Percentiles rank a stretch among this genome's conserved stretches.
Conservation (phyloP, 2,329 filamentous ascomycete genomes). For the Magnaporthiopsis rhizophila region DNA sequence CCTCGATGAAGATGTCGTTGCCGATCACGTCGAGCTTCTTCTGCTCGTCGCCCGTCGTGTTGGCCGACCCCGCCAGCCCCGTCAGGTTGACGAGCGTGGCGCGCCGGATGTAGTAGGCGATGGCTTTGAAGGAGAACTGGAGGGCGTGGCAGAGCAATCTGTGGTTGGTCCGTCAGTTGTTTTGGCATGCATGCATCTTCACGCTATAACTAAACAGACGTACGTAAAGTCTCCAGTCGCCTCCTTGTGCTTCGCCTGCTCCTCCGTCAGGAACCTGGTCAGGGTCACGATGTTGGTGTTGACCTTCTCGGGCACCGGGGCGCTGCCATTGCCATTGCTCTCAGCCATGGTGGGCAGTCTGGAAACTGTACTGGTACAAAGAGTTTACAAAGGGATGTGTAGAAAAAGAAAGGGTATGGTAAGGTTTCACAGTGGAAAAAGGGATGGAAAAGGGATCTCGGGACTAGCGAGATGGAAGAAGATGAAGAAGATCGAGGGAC, state of each 20-base stretch:
- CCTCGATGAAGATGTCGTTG: constrained; percentile 93
- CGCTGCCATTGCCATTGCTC: constrained; percentile 31
- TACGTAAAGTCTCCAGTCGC: constrained; percentile 99
- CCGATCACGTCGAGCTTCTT: constrained; percentile 99
- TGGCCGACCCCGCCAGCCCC: constrained; percentile 88
- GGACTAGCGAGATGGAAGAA: not conserved
- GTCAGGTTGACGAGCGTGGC: constrained; percentile 93
- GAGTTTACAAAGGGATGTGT: not conserved
- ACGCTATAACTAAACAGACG: constrained; percentile 23
- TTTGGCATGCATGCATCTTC: not conserved
- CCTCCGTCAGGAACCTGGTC: constrained; percentile 91
- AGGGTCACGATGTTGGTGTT: constrained; percentile 96
- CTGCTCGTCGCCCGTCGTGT: constrained; percentile 94
- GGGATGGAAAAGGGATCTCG: not conserved
- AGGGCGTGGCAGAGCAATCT: constrained; percentile 95
- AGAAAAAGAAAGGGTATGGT: not conserved
- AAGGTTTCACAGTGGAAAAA: too few relatives aligned
- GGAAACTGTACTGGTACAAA: not conserved
- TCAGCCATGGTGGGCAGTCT: constrained; percentile 16
- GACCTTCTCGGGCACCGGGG: constrained; percentile 63
- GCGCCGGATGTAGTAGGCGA: constrained; percentile 97
- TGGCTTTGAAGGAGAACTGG: constrained; percentile 99
- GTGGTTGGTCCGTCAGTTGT: constrained; percentile 6
- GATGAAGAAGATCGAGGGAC: not conserved
- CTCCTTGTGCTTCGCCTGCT: constrained; percentile 86